Evolutionary conservation across 2,329 filamentous ascomycete species (phyloP), one percentile per base, ranked within the genome.

Genomic region (Aureobasidium leucospermi): DNA sequence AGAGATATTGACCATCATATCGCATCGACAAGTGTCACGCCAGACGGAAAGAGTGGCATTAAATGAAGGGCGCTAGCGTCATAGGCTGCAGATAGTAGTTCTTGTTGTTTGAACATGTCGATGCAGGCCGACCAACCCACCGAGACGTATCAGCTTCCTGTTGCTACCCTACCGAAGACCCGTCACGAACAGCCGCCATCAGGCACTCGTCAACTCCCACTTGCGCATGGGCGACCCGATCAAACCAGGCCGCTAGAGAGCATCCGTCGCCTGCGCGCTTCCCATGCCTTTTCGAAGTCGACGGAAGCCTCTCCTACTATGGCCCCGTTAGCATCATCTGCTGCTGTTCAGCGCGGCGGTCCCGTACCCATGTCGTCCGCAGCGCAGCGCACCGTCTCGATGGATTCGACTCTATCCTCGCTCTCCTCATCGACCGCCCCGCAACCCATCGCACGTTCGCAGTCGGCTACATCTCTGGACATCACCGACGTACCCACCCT

Each of bases 341-440:
- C 29, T 13, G 52, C 52, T 46, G 41, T 16, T n/a, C 52, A 56
- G 15, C 52, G 52, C 52, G 19, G 32, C 32, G 16, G 15, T 9
- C 41, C 29, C 13, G 3, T 38, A 29, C 41, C 29, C 13, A 2
- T 38, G 41, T n/a, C 31, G 4, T 46, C 41, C 31, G 19, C 55
- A 23, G 59, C 78, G 66, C 84, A 86, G 59, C 85, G 92, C 67
- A 96, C 88, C 59, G 88, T 89, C 3, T 96, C 93, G 10, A 93
- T 96, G 68, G 93, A 97, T 72, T 96, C 92, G 10, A 88, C 89
- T n/a, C 87, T 95, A 48, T 96, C 93, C 11, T 77, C 77, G 6
- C 67, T 77, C 60, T 78, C 77, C 43, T 73, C 76, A 6, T 48
- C 55, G 9, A 79, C 78, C 9, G 81, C 83, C 58, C 78, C 78